Percentiles rank a stretch among this genome's conserved stretches.
These are phyloP conservation scores for Emericellopsis cladophorae DNA, from an alignment of 2,329 filamentous ascomycete genomes.

Conservation along the genomic window DNA sequence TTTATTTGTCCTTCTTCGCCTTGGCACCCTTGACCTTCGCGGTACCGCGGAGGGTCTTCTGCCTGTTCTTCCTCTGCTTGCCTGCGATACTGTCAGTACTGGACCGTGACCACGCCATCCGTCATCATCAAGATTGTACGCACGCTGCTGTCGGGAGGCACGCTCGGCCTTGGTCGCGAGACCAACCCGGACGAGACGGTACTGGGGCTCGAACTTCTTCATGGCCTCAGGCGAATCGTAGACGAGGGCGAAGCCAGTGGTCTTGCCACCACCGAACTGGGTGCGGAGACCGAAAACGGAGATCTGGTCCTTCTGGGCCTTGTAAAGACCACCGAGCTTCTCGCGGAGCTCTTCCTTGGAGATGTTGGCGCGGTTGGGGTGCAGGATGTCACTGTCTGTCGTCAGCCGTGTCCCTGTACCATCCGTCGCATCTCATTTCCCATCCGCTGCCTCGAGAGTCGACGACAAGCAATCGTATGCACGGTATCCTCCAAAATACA, in stretches of 20 bases:
- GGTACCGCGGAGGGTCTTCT: constrained; percentile 95
- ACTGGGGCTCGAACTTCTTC: constrained; percentile 99
- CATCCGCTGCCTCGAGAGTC: not conserved
- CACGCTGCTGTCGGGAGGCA: constrained; percentile 97
- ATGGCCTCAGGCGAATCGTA: constrained; percentile 97
- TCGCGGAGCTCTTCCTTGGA: constrained; percentile 96
- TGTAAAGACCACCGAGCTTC: constrained; percentile 94
- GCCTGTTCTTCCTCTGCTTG: constrained; percentile 99
- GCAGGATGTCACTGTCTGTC: constrained; percentile 80
- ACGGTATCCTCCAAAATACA: not conserved
- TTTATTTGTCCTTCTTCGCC: constrained; percentile 90
- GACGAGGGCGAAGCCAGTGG: constrained; percentile 94
- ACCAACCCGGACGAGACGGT: constrained; percentile 91
- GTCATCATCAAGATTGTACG: constrained; percentile 36
- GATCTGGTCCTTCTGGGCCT: constrained; percentile 94
- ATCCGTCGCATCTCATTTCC: too few species aligned
- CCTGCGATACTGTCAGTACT: constrained; percentile 38
- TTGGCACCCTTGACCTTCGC: constrained; percentile 95
- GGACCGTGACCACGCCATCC: not conserved
- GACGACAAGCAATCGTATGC: constrained; percentile 1
- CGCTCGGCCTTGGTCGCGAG: constrained; percentile 92
- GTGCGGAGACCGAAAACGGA: constrained; percentile 97
- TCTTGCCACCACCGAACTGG: constrained; percentile 99
- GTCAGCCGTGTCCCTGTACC: too few species aligned
- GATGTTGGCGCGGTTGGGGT: constrained; percentile 96